Evolutionary conservation across 2,329 filamentous ascomycete species (phyloP).

Genomic region (Talaromyces sp.): DNA sequence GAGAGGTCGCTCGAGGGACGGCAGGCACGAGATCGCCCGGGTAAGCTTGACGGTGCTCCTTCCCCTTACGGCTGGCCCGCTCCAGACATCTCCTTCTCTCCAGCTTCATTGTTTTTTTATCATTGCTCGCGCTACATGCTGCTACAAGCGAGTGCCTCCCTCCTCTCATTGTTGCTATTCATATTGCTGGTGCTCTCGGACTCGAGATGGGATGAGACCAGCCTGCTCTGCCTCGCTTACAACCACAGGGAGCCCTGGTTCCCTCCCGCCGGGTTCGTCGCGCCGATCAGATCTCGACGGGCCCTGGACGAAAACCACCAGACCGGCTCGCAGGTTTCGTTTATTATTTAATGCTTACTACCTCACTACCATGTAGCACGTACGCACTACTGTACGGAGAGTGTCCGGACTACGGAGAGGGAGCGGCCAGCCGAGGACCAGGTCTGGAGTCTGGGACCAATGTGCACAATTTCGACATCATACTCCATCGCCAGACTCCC

Average conservation of each 20-base stretch:
- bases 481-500: background rate
- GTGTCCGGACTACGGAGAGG: too few species aligned
- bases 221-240: background rate
- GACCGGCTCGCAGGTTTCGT: background rate
- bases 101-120: background rate
- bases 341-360: background rate
- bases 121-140: too few species aligned
- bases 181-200: too few species aligned
- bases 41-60: background rate
- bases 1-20: background rate
- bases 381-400: too few species aligned
- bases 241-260: background rate
- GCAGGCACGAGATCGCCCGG: background rate
- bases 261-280: background rate
- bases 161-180: background rate
- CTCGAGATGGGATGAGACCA: background rate
- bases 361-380: too few species aligned
- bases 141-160: background rate
- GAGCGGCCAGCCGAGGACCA: too few species aligned
- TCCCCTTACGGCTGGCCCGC: background rate
- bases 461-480: background rate
- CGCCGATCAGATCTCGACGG: background rate
- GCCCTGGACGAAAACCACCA: background rate
- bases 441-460: background rate
- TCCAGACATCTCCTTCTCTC: background rate